Base-by-base conservation (phyloP, 495 filamentous ascomycete species). In the Thozetella sp. region DNA sequence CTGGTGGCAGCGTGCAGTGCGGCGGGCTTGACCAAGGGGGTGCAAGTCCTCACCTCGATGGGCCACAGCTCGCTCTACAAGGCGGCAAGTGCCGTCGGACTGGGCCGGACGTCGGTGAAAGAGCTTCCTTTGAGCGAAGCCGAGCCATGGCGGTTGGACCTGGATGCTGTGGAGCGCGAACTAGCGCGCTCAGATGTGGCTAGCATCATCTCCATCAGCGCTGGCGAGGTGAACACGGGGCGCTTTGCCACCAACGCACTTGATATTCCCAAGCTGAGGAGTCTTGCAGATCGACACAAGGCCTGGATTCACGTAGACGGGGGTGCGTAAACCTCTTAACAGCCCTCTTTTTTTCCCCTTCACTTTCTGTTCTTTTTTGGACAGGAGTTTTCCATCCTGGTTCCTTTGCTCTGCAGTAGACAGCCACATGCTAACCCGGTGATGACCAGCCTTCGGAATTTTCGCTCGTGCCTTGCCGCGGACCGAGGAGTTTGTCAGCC, bases 291-390 rank as follows among this genome's bases (percentile, higher is more conserved):
- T 66, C 75, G 80, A 57, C 87, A 93, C 67, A 83, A 83, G 9
- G 88, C 90, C 1, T 98, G 94, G 94, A 74, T 98, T 22, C 94
- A 98, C 73, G 89, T 93, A 24, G 94, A 97, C 66, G 94, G 89
- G 10, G 86, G 82, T 85, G 57, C 51, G 78, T 19, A 3, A 20
- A 48, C 43, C n/a, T 3, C 11, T 9, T 4, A 10, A 48, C 10
- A 6, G 30, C 6, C 43, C 43, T 4, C 43, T 48, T 48, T 70
- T 53, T 11, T 48, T 37, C 20, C 17, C 4, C 22, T 58, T n/a
- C 11, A 19, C 19, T 20, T 23, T 12, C 19, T 43, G 22, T 51
- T 25, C 25, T 51, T 57, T 22, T 19, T 23, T n/a, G 3, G 17
- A 53, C n/a, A 55, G 22, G 30, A 23, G 43, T 27, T 25, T 51